Base-by-base conservation (phyloP, 2,329 filamentous ascomycete species). In the Ascochyta pisi region DNA sequence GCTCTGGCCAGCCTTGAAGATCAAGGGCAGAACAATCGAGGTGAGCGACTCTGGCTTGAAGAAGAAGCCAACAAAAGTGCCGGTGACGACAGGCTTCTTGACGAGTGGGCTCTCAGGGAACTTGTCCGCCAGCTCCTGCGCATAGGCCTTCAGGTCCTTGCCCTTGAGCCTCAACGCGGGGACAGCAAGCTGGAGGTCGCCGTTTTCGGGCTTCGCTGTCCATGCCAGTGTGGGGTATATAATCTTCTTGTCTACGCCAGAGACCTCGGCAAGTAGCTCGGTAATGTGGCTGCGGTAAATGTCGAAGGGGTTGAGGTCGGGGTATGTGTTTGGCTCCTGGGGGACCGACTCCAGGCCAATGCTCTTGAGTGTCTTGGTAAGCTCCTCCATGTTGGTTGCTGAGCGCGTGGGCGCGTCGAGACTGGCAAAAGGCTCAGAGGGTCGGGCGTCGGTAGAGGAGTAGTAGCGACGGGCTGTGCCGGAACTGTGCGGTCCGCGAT, bases 201-300 rank as follows among this genome's bases (percentile, higher is more conserved):
- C 92, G 80, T 93, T 92, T 63, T 95, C 91, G 22, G 92, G 81
- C 34, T 88, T 86, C 60, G 86, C 82, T 5, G 91, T 94, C 90
- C 90, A 94, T 78, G 89, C 85, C 38, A 96, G 79, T 34, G 86
- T 86, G 24, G 86, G 85, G 77, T 90, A 92, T 71, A 96, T 88
- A 66, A 92, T 86, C 50, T 83, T 80, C 31, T 82, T 74, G 54
- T 91, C 88, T 26, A 91, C 88, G 22, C 88, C 89, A 2, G 89
- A 90, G 57, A 92, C 83, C 19, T 85, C 79, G 31, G 85, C 79
- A 37, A 96, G 79, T 44, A 90, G 79, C 38, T 88, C 82, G 59
- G 89, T 87, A 61, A 96, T 84, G 73, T 93, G 89, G 34, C 87
- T 85, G 57, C 91, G 85, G 82, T 92, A 96, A 58, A 94, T 83